Conservation (phyloP, 2,329 filamentous ascomycete genomes). For the Grosmannia serpens region DNA sequence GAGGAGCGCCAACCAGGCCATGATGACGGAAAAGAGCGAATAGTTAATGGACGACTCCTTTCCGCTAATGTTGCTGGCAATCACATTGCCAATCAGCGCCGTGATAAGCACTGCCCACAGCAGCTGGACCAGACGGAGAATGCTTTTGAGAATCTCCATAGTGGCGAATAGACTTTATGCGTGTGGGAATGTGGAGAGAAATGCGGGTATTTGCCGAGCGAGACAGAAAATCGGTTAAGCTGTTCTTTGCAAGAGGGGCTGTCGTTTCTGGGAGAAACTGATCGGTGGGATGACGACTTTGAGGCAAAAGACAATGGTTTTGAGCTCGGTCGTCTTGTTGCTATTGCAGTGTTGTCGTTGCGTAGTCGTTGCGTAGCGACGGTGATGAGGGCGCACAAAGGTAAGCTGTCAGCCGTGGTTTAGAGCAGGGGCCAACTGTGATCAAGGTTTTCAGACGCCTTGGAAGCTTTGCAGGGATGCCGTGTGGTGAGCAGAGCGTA, state of each 20-base stretch:
- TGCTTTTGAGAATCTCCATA: constrained; percentile 30
- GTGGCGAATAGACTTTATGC: constrained; percentile 5
- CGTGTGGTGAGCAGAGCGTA: background rate
- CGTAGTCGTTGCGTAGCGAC: background rate
- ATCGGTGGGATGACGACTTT: too few species aligned
- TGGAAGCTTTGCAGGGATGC: background rate
- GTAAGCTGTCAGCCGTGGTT: background rate
- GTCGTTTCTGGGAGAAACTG: too few species aligned
- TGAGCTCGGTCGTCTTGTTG: too few species aligned
- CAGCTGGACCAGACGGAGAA: constrained; percentile 37
- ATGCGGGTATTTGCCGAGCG: background rate
- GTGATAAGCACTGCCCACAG: constrained; percentile 42
- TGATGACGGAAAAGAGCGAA: constrained; percentile 57
- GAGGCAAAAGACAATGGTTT: too few species aligned
- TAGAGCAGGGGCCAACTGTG: background rate
- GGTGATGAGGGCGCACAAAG: background rate
- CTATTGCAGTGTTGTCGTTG: background rate
- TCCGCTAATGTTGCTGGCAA: constrained; percentile 36
- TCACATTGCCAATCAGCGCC: constrained; percentile 47
- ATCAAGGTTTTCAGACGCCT: background rate
- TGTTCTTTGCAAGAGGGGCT: background rate
- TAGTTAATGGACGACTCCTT: constrained; percentile 42
- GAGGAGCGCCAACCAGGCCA: constrained; percentile 54
- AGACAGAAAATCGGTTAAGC: too few species aligned
- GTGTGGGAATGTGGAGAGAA: background rate